A percentile compares a stretch with the other conserved stretches of the same genome.
These are phyloP conservation scores for Phallus indusiatus DNA, from an alignment of 768 basidiomycete species.

Conservation along the genomic window DNA sequence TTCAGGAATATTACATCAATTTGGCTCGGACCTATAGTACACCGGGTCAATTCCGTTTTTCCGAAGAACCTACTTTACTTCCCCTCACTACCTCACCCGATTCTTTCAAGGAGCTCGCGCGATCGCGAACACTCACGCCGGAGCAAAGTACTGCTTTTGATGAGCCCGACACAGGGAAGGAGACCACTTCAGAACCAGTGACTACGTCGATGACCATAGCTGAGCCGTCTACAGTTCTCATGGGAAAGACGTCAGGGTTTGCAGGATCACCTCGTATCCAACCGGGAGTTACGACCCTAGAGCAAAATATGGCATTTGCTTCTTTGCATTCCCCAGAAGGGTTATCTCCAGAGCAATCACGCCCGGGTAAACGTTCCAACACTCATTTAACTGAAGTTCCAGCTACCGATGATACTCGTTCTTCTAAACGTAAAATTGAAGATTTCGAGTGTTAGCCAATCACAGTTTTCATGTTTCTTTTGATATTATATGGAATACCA, in stretches of 20 bases:
- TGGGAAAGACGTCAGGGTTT: conserved; percentile 26
- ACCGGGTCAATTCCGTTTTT: conserved; percentile 33
- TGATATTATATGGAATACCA: no score
- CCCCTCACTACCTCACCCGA: conserved; percentile 34
- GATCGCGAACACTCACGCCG: conserved; percentile 19
- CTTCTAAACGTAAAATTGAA: conserved; percentile 55
- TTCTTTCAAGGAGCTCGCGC: conserved; percentile 19
- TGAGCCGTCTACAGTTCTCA: conserved; percentile 28
- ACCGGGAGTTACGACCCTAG: conserved; percentile 54
- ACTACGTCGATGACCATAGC: conserved; percentile 10
- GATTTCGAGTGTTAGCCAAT: conserved; percentile 51
- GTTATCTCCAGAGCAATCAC: background rate
- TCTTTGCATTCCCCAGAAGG: conserved; percentile 32
- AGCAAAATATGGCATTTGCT: conserved; percentile 81
- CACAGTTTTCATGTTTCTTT: background rate
- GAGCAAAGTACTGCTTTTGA: background rate
- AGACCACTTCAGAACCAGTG: background rate
- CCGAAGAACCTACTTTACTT: conserved; percentile 27
- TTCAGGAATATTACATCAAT: conserved; percentile 91
- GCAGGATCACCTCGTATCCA: conserved; percentile 29
- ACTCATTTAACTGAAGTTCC: background rate
- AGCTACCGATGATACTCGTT: background rate
- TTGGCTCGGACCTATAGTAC: conserved; percentile 78
- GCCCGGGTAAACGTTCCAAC: conserved; percentile 1
- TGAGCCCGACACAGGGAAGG: background rate